A percentile compares a stretch with the other conserved stretches of the same genome.
Conservation (phyloP, 2,329 filamentous ascomycete genomes). For the Neurospora crassa region DNA sequence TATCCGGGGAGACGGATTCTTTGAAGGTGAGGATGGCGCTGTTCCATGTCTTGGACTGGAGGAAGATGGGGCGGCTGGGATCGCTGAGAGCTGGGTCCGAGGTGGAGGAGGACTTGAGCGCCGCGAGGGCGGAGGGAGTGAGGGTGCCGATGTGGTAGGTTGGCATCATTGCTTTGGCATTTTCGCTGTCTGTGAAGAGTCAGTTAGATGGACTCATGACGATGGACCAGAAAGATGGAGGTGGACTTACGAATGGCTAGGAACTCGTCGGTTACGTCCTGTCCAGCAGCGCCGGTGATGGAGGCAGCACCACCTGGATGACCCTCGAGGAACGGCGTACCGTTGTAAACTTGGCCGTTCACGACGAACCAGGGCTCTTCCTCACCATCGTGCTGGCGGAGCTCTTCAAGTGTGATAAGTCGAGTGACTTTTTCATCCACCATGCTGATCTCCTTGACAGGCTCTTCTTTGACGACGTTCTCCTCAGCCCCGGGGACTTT, state of each 20-base stretch:
- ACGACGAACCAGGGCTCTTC: slow-evolving; percentile 78
- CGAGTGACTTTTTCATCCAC: slow-evolving; percentile 56
- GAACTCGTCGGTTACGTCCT: slow-evolving; percentile 82
- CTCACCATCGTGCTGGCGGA: slow-evolving; percentile 57
- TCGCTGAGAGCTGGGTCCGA: slow-evolving; percentile 24
- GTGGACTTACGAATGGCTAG: slow-evolving; percentile 73
- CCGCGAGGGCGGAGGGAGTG: slow-evolving; percentile 45
- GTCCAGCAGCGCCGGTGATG: slow-evolving; percentile 71
- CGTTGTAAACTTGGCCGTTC: slow-evolving; percentile 82
- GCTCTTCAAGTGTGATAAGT: slow-evolving; percentile 59
- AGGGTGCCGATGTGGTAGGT: slow-evolving; percentile 76
- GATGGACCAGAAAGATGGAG: background rate
- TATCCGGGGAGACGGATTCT: slow-evolving; percentile 63
- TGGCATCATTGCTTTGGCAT: slow-evolving; percentile 83
- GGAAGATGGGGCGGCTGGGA: slow-evolving; percentile 50
- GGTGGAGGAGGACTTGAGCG: slow-evolving; percentile 32
- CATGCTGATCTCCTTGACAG: slow-evolving; percentile 64
- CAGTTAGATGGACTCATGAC: slow-evolving; percentile 3
- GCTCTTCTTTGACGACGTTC: slow-evolving; percentile 33
- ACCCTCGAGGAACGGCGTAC: slow-evolving; percentile 66
- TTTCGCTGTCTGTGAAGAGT: slow-evolving; percentile 65
- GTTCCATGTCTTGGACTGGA: slow-evolving; percentile 64
- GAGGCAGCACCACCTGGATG: slow-evolving; percentile 83
- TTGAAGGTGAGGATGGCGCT: slow-evolving; percentile 62
- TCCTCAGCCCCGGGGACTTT: slow-evolving; percentile 43